Evolutionary conservation across 345 rosid species (phyloP), one percentile per base, ranked within the genome.

Genomic region (Dipteronia sinensis): DNA sequence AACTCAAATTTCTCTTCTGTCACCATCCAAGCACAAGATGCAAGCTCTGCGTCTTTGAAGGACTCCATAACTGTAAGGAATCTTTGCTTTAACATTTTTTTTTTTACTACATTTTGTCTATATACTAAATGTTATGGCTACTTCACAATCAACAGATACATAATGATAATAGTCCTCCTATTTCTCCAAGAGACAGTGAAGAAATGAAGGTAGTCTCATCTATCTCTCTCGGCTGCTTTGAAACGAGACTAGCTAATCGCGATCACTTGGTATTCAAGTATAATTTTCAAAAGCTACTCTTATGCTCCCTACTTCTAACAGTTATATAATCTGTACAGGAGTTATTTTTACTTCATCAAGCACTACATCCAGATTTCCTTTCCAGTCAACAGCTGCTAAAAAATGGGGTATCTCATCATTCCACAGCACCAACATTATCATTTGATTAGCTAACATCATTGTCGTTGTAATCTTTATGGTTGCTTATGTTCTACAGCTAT

Each of bases 101-200:
- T 59, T 65, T 68, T 40, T 72, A 47, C 78, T 49, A 15, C 55
- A 49, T 58, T 58, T 44, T 75, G 31, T 58, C 42, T 71, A 27
- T 40, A 67, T 27, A 49, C 68, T 58, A 3, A 11, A n/a, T 55
- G 49, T 62, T 79, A 55, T 79, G 83, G 91, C 73, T 85, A 56
- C 79, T 79, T 67, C 10, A 27, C 70, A 42, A 25, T 44, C 87
- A 82, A 82, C 88, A 74, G 64, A 73, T 82, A 67, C 81, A 82
- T 27, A 77, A 67, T 80, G 85, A 77, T 20, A 80, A 65, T 51
- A 90, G 88, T 78, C 88, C 90, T 67, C 85, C 91, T 61, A 86
- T 86, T 53, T 88, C 98, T 76, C 97, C 97, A 72, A 85, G 95
- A 81, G 94, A 88, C 69, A 92, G 94, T 59, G 90, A 88, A 82